Evolutionary conservation across 352 stramenopile genomes (phyloP).

Genomic region (Pythium plurisporium): DNA sequence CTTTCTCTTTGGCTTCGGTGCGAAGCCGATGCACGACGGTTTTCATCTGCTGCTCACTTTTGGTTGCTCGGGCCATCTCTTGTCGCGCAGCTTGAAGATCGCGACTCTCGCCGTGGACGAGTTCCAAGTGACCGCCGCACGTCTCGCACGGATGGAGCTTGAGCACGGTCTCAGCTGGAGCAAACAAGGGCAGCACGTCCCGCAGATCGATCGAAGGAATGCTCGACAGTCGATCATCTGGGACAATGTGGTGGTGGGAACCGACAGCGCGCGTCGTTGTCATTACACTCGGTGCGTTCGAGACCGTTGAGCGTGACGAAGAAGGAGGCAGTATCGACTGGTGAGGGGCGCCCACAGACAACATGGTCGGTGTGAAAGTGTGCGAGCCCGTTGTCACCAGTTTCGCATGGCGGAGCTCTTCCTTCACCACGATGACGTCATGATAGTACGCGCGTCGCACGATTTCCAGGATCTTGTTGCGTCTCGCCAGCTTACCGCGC

Average conservation of each 20-base stretch:
- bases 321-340: conserved; percentile 8
- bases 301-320: conserved; percentile 14
- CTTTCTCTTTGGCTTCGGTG: conserved; percentile 64
- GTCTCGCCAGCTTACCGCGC: conserved; percentile 54
- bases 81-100: conserved; percentile 57
- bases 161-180: conserved; percentile 64
- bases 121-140: conserved; percentile 68
- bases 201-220: conserved; percentile 72
- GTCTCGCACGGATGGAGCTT: conserved; percentile 68
- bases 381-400: not conserved
- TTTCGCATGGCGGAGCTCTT: conserved; percentile 49
- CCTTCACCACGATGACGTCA: conserved; percentile 80
- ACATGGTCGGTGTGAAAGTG: not conserved
- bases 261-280: not conserved
- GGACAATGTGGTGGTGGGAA: not conserved
- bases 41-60: conserved; percentile 70
- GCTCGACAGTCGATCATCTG: conserved; percentile 43
- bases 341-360: not conserved
- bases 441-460: conserved; percentile 77
- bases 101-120: conserved; percentile 79
- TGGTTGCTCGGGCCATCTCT: conserved; percentile 60
- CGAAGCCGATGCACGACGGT: conserved; percentile 56
- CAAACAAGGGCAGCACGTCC: conserved; percentile 64
- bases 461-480: conserved; percentile 71
- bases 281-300: conserved; percentile 2